A percentile compares a stretch with the other conserved stretches of the same genome.
phyloP scores from a whole-genome alignment of 108 stramenopile species.

The Conticribra weissflogii region DNA sequence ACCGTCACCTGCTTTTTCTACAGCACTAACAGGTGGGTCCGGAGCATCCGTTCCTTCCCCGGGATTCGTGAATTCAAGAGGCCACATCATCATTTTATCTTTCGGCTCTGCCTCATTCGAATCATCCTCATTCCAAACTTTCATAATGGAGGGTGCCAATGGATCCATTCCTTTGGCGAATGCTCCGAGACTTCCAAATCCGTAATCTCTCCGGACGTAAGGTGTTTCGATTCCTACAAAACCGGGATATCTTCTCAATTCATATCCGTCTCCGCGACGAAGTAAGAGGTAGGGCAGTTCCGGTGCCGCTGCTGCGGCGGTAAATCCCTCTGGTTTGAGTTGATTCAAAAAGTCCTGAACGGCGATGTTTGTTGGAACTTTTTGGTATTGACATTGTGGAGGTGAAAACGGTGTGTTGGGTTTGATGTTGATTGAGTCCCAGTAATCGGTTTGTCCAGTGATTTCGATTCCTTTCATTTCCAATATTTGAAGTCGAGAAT shows the following conservation, averaged over 20 bases:
- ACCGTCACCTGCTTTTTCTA: conserved; percentile 56
- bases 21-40: conserved; percentile 41
- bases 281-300: conserved; percentile 86
- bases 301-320: conserved; percentile 62
- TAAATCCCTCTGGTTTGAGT: conserved; percentile 68
- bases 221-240: conserved; percentile 60
- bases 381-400: conserved; percentile 53
- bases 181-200: conserved; percentile 76
- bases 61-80: conserved; percentile 68
- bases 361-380: conserved; percentile 63
- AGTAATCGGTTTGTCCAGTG: conserved; percentile 87
- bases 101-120: conserved; percentile 7
- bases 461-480: conserved; percentile 47
- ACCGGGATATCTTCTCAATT: conserved; percentile 79
- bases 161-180: conserved; percentile 74
- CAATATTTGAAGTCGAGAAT: no score
- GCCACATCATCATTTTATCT: conserved; percentile 88
- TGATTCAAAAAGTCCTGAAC: conserved; percentile 83
- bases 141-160: conserved; percentile 81
- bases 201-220: conserved; percentile 83
- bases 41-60: conserved; percentile 47
- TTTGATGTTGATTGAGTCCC: conserved; percentile 92
- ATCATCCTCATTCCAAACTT: conserved; percentile 63
- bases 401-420: conserved; percentile 16
- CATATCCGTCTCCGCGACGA: conserved; percentile 81